phyloP scores from a whole-genome alignment of 768 basidiomycete genomes.

The Lactarius pseudohatsudake region DNA sequence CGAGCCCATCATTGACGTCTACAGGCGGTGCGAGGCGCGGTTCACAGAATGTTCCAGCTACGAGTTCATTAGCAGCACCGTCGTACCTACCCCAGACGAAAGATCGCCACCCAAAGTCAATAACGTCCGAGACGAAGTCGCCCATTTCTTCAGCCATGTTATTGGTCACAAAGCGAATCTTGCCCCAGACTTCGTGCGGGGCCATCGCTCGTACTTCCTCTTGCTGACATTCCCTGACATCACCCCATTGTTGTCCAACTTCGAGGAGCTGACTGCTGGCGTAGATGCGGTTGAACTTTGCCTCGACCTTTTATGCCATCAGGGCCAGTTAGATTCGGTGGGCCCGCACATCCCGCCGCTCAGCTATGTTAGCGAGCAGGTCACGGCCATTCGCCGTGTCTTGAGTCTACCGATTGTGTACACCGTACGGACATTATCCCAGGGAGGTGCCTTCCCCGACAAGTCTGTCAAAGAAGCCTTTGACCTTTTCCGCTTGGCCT shows the following conservation, averaged over 20 bases:
- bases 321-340: slow-evolving; percentile 46
- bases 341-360: slow-evolving; percentile 60
- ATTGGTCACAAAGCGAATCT: slow-evolving; percentile 70
- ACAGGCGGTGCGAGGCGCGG: slow-evolving; percentile 79
- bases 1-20: slow-evolving; percentile 82
- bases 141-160: slow-evolving; percentile 87
- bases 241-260: slow-evolving; percentile 58
- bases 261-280: slow-evolving; percentile 76
- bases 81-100: slow-evolving; percentile 30
- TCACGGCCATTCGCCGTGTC: slow-evolving; percentile 71
- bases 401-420: slow-evolving; percentile 87
- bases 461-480: slow-evolving; percentile 66
- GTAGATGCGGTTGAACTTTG: slow-evolving; percentile 94
- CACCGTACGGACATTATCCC: slow-evolving; percentile 83
- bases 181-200: slow-evolving; percentile 49
- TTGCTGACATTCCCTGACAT: slow-evolving; percentile 91
- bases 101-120: slow-evolving; percentile 30
- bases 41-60: slow-evolving; percentile 78
- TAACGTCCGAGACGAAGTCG: slow-evolving; percentile 59
- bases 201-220: slow-evolving; percentile 85
- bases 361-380: slow-evolving; percentile 75
- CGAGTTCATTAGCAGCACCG: slow-evolving; percentile 78
- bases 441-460: slow-evolving; percentile 93
- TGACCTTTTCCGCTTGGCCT: slow-evolving; percentile 71
- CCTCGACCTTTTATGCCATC: slow-evolving; percentile 77